Evolutionary conservation across 1,284 basidiomycete genomes (phyloP), one percentile per base, ranked within the genome.

Genomic region (Rhizoctonia solani): DNA sequence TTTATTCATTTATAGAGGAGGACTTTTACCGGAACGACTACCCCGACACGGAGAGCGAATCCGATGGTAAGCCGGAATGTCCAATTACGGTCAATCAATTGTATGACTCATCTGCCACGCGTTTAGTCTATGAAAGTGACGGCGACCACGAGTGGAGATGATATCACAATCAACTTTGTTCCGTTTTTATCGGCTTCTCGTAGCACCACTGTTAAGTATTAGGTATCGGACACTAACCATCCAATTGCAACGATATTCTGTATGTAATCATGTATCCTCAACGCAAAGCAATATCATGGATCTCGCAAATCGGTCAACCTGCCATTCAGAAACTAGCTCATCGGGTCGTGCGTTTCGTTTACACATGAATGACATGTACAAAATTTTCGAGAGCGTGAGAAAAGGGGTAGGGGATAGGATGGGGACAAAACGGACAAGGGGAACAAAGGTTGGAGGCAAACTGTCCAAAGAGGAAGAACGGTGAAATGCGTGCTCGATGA

Each of bases 1-100:
- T 6, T n/a, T n/a, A n/a, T n/a, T n/a, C n/a, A n/a, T 23, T 21
- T 34, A 2, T 27, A 69, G 68, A 69, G 39, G 68, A 69, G 55
- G 66, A 69, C 29, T 69, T 54, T 23, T 69, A 69, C 29, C 54
- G 65, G 5, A 69, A 69, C 46, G 68, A 69, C 47, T 69, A 69
- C 30, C 68, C 68, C 27, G 58, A 61, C 32, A 61, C 58, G 2
- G 58, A 61, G 25, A 66, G 66, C 19, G 66, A 61, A 29, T 44
- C 49, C 34, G 66, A 69, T 25, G 68, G 58, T 61, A 52, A 19
- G 34, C 11, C 46, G 21, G 11, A 42, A 14, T 19, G 6, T 19
- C 5, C 21, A 19, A 46, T 46, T 21, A 6, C n/a, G 6, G 44
- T 39, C 16, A 5, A 21, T 46, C 8, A 39, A 8, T 39, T 44